Evolutionary conservation across 2,329 filamentous ascomycete species (phyloP).

Genomic region (Fusarium sp.): DNA sequence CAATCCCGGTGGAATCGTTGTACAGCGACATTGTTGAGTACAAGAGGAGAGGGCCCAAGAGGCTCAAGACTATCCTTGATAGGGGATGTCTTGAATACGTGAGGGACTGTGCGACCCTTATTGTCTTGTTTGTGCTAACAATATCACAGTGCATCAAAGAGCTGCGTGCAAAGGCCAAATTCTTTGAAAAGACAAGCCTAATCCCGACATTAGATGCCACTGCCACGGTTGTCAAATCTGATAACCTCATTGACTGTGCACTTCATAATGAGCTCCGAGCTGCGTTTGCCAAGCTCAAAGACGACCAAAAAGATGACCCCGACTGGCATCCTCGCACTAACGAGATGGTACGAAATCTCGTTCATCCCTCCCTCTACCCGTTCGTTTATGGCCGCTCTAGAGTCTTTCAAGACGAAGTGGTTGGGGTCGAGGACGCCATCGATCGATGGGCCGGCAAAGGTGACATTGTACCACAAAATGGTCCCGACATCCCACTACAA

Average conservation of each 20-base stretch:
- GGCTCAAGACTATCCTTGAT: constrained; percentile 27
- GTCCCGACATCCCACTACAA: constrained; percentile 40
- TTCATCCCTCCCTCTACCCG: constrained; percentile 42
- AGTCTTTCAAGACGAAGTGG: constrained; percentile 54
- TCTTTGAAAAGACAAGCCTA: constrained; percentile 56
- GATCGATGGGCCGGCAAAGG: constrained; percentile 43
- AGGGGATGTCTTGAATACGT: constrained; percentile 37
- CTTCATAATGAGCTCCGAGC: constrained; percentile 26
- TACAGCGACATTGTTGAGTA: constrained; percentile 20
- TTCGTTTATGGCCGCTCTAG: constrained; percentile 45
- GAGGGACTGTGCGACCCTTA: not conserved
- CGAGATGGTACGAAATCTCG: constrained; percentile 23
- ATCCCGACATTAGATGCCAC: constrained; percentile 50
- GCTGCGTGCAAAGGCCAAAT: constrained; percentile 62
- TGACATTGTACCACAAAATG: constrained; percentile 25
- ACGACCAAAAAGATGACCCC: constrained; percentile 31
- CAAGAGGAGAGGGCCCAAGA: not conserved
- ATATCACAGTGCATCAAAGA: constrained; percentile 53
- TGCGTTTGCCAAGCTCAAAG: constrained; percentile 38
- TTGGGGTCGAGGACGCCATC: constrained; percentile 42
- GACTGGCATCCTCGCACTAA: constrained; percentile 35
- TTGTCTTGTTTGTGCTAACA: not conserved
- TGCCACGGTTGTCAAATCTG: constrained; percentile 44
- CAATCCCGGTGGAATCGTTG: constrained; percentile 13
- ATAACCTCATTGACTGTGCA: constrained; percentile 21